phyloP scores from a whole-genome alignment of 768 basidiomycete species.

The Boletus rubroflammeus region DNA sequence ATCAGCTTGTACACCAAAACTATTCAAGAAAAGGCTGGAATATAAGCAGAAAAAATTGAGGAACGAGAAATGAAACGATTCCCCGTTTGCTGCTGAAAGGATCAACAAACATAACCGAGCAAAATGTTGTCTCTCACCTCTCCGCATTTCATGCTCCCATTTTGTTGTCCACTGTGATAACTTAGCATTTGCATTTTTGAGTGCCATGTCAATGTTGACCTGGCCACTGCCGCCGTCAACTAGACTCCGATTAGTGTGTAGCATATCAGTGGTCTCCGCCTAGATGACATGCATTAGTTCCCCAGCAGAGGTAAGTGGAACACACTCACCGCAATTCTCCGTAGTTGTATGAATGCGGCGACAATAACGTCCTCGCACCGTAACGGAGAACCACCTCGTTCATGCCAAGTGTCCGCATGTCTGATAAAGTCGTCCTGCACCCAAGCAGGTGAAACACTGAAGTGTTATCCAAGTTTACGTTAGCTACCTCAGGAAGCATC shows the following conservation, averaged over 20 bases:
- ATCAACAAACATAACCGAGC: background rate
- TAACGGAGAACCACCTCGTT: slow-evolving; percentile 44
- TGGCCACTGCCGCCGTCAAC: slow-evolving; percentile 49
- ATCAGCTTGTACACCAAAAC: slow-evolving; percentile 71
- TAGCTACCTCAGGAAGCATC: slow-evolving; percentile 74
- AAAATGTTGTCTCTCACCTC: slow-evolving; percentile 41
- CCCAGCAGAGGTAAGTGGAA: background rate
- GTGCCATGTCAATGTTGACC: slow-evolving; percentile 68
- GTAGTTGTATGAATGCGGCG: slow-evolving; percentile 70
- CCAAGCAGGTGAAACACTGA: slow-evolving; percentile 10
- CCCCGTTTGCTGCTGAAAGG: slow-evolving; percentile 53
- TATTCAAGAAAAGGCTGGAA: slow-evolving; percentile 79
- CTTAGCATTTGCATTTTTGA: slow-evolving; percentile 69
- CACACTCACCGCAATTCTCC: slow-evolving; percentile 68
- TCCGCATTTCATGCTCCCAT: slow-evolving; percentile 72
- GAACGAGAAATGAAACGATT: slow-evolving; percentile 73
- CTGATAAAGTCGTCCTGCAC: slow-evolving; percentile 66
- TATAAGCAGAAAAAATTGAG: slow-evolving; percentile 74
- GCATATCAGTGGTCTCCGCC: slow-evolving; percentile 79
- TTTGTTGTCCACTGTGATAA: slow-evolving; percentile 67
- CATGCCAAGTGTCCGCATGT: slow-evolving; percentile 69
- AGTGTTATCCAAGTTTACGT: background rate
- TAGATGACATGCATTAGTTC: slow-evolving; percentile 24
- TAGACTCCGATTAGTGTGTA: slow-evolving; percentile 51
- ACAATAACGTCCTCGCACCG: slow-evolving; percentile 83